Percentiles rank a stretch among this genome's conserved stretches.
phyloP scores from a whole-genome alignment of 768 basidiomycete genomes.

The Leccinum imitatum region DNA sequence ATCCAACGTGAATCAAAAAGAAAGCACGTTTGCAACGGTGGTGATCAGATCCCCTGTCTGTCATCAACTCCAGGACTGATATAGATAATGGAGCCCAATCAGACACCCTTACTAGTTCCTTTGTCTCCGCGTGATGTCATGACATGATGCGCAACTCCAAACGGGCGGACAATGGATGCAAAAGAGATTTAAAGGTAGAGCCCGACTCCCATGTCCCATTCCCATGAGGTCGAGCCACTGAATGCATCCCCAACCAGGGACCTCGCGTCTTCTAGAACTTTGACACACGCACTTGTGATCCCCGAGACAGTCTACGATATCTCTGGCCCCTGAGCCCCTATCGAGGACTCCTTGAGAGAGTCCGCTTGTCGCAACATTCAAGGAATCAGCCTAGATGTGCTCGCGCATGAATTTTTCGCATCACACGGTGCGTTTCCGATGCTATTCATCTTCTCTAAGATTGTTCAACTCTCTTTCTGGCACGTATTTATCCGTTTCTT shows the following conservation, averaged over 20 bases:
- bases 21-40: background rate
- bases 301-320: conserved; percentile 7
- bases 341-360: background rate
- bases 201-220: background rate
- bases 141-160: background rate
- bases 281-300: background rate
- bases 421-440: conserved; percentile 1
- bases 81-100: background rate
- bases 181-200: background rate
- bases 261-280: background rate
- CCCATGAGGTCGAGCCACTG: background rate
- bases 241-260: background rate
- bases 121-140: background rate
- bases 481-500: background rate
- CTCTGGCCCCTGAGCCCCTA: conserved; percentile 1
- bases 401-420: conserved; percentile 8
- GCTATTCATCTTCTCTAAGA: background rate
- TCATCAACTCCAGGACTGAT: background rate
- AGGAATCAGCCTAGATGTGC: conserved; percentile 11
- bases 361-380: conserved; percentile 4
- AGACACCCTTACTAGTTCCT: background rate
- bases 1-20: background rate
- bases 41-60: background rate
- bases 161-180: conserved; percentile 4
- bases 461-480: background rate